Evolutionary conservation across 352 stramenopile species (phyloP).

Genomic region (Phytophthora sojae): DNA sequence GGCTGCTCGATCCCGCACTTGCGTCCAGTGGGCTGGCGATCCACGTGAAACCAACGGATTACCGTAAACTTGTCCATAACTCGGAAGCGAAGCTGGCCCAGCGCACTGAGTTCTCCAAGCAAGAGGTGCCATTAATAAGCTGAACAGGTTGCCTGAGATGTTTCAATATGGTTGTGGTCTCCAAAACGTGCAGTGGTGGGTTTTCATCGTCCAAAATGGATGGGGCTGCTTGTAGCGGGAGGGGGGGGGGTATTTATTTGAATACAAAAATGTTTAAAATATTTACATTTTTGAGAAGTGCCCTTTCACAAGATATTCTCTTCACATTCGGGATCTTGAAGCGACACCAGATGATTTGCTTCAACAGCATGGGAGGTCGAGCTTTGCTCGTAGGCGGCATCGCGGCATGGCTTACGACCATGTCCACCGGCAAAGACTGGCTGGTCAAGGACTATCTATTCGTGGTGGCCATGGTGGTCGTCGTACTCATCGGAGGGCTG

Average conservation of each 20-base stretch:
- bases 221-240: too few species aligned
- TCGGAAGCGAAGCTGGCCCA: background rate
- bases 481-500: constrained; percentile 66
- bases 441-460: constrained; percentile 68
- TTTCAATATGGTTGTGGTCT: background rate
- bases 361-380: constrained; percentile 37
- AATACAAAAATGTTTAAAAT: too few species aligned
- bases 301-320: constrained; percentile 19
- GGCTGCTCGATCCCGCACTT: background rate
- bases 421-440: constrained; percentile 51
- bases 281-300: background rate
- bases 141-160: background rate
- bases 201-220: too few species aligned
- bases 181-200: too few species aligned
- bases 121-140: background rate
- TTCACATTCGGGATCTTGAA: constrained; percentile 19
- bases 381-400: constrained; percentile 52
- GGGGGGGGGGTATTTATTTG: too few species aligned
- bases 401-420: constrained; percentile 64
- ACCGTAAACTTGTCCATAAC: background rate
- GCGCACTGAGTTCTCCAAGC: background rate
- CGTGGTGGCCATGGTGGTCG: constrained; percentile 57
- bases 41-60: background rate
- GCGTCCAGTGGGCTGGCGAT: background rate
- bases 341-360: constrained; percentile 19